These are phyloP conservation scores for Pleodorina starrii DNA, from an alignment of 139 green algal genomes.

Conservation along the genomic window DNA sequence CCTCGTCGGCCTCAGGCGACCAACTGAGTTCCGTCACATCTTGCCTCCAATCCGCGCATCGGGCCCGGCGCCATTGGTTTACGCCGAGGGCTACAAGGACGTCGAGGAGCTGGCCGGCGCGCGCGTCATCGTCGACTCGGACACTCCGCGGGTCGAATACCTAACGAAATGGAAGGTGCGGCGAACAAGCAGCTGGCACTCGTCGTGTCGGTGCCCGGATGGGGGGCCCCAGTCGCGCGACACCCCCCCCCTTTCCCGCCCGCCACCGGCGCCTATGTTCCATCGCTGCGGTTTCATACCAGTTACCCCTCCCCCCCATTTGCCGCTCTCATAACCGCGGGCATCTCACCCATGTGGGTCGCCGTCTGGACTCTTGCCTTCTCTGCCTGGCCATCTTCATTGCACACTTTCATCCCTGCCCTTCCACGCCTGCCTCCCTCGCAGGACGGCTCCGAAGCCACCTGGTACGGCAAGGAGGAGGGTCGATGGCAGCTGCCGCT, in stretches of 20 bases:
- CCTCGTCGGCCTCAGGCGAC: not conserved
- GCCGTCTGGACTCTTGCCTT: too few species aligned
- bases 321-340: too few species aligned
- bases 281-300: too few species aligned
- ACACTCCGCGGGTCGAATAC: constrained; percentile 79
- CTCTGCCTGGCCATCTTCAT: not conserved
- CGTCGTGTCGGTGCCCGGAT: not conserved
- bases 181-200: not conserved
- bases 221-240: too few species aligned
- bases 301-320: too few species aligned
- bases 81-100: constrained; percentile 57
- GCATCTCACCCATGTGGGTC: too few species aligned
- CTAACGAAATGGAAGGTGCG: constrained; percentile 82
- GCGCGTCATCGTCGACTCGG: constrained; percentile 63
- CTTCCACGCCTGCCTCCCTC: not conserved
- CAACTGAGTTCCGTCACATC: not conserved
- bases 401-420: not conserved
- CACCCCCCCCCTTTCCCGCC: too few species aligned
- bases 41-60: not conserved
- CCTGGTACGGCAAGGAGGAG: constrained; percentile 80
- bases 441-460: constrained; percentile 60
- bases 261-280: too few species aligned
- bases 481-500: not conserved
- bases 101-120: constrained; percentile 77
- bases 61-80: constrained; percentile 8